These are phyloP conservation scores for Daldinia loculata DNA, from an alignment of 495 filamentous ascomycete genomes.

Conservation along the genomic window DNA sequence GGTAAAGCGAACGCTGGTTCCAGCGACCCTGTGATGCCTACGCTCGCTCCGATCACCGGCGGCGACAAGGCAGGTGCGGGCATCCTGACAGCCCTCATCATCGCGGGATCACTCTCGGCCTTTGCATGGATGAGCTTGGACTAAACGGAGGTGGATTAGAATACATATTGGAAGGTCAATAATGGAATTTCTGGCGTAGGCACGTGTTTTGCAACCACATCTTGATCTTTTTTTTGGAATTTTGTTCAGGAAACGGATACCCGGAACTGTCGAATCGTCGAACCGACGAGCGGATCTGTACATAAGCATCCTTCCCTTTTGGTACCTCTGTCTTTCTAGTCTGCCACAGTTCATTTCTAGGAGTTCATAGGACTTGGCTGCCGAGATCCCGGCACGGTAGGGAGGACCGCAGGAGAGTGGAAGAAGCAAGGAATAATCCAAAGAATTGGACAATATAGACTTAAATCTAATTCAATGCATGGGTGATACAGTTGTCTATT, in stretches of 20 bases:
- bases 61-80: conserved; percentile 73
- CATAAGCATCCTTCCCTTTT: conserved; percentile 12
- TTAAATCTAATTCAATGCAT: conserved; percentile 18
- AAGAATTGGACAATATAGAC: conserved; percentile 8
- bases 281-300: conserved; percentile 23
- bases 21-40: conserved; percentile 32
- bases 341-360: not conserved
- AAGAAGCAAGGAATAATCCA: not conserved
- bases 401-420: not conserved
- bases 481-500: not conserved
- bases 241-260: conserved; percentile 33
- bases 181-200: conserved; percentile 21
- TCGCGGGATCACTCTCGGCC: conserved; percentile 48
- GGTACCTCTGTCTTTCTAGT: conserved; percentile 3
- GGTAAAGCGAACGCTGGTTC: conserved; percentile 68
- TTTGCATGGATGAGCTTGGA: conserved; percentile 60
- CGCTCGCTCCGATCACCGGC: conserved; percentile 55
- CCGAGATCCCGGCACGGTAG: not conserved
- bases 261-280: conserved; percentile 15
- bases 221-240: conserved; percentile 6
- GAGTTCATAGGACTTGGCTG: not conserved
- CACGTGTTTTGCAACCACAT: conserved; percentile 15
- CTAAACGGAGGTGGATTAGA: not conserved
- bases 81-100: conserved; percentile 65
- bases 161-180: not conserved